Percentiles rank a stretch among this genome's conserved stretches.
Evolutionary conservation across 2,329 filamentous ascomycete genomes (phyloP).

Genomic region (Sarocladium kiliense): DNA sequence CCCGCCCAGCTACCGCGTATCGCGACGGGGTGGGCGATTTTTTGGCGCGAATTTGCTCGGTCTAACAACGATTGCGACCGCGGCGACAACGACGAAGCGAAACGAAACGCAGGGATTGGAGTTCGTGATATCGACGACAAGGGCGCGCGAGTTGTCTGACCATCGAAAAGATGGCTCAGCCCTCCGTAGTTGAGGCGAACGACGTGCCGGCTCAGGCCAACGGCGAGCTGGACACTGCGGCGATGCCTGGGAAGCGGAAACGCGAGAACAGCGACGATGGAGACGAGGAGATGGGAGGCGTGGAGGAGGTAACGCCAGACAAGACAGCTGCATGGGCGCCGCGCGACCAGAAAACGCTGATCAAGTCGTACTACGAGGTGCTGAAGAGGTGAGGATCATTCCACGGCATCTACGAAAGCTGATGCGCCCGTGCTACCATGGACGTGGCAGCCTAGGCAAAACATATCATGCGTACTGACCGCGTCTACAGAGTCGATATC

Average conservation of each 20-base stretch:
- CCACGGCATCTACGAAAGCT: not conserved
- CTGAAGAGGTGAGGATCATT: constrained; percentile 29
- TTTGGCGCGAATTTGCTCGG: not conserved
- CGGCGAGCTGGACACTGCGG: constrained; percentile 32
- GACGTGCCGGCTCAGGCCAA: constrained; percentile 34
- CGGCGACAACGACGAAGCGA: not conserved
- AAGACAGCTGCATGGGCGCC: constrained; percentile 17
- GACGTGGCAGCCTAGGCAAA: constrained; percentile 2
- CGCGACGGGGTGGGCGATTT: constrained; percentile 23
- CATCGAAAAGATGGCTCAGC: constrained; percentile 32
- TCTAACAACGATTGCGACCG: constrained; percentile 1
- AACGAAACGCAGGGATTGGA: not conserved
- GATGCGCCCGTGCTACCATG: no score
- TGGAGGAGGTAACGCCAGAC: constrained; percentile 19
- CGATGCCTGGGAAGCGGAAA: constrained; percentile 49
- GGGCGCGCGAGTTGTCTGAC: not conserved
- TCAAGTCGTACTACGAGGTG: constrained; percentile 32
- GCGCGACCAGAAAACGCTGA: constrained; percentile 28
- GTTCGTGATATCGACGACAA: not conserved
- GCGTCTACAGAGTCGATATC: constrained; percentile 44
- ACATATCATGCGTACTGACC: constrained; percentile 25
- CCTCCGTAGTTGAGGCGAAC: constrained; percentile 33
- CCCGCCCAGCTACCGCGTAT: constrained; percentile 27
- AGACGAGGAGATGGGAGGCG: constrained; percentile 22
- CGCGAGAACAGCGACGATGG: constrained; percentile 44